These are phyloP conservation scores for Boletus coccyginus DNA, from an alignment of 768 basidiomycete genomes.

Conservation along the genomic window DNA sequence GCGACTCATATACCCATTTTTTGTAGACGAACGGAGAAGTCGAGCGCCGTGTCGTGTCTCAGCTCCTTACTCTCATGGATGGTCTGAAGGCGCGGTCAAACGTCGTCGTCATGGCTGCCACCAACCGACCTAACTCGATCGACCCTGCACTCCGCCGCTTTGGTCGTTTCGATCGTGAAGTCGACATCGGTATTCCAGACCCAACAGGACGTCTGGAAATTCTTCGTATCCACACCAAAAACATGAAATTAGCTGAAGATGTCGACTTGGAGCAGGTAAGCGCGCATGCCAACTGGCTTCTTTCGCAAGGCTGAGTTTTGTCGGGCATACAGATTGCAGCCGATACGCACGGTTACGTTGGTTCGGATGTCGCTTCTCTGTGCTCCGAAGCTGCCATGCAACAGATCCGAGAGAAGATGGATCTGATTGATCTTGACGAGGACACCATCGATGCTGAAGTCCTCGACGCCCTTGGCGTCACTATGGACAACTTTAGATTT, in stretches of 20 bases:
- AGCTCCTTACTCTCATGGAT: conserved; percentile 98
- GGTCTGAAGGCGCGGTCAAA: conserved; percentile 98
- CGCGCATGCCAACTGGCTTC: neutral
- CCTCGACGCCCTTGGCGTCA: conserved; percentile 96
- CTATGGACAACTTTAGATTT: conserved; percentile 99
- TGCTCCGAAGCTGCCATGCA: conserved; percentile 99
- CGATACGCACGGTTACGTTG: conserved; percentile 99
- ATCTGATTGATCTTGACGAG: conserved; percentile 91
- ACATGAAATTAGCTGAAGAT: conserved; percentile 97
- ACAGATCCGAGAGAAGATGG: conserved; percentile 99
- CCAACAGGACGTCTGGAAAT: conserved; percentile 99
- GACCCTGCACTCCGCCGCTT: conserved; percentile 98
- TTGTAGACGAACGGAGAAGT: conserved; percentile 96
- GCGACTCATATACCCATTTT: conserved; percentile 4
- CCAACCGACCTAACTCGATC: conserved; percentile 98
- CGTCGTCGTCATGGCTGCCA: conserved; percentile 99
- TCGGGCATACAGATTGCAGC: conserved; percentile 76
- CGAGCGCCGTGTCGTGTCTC: conserved; percentile 98
- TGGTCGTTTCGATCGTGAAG: conserved; percentile 98
- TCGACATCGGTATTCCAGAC: conserved; percentile 99
- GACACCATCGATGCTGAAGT: conserved; percentile 99
- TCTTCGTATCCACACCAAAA: conserved; percentile 99
- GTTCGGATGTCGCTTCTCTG: conserved; percentile 94
- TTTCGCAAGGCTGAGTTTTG: conserved; percentile 3
- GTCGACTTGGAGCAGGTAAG: conserved; percentile 92